Base-by-base conservation (phyloP, 306 rosid genomes). In the Pueraria montana region DNA sequence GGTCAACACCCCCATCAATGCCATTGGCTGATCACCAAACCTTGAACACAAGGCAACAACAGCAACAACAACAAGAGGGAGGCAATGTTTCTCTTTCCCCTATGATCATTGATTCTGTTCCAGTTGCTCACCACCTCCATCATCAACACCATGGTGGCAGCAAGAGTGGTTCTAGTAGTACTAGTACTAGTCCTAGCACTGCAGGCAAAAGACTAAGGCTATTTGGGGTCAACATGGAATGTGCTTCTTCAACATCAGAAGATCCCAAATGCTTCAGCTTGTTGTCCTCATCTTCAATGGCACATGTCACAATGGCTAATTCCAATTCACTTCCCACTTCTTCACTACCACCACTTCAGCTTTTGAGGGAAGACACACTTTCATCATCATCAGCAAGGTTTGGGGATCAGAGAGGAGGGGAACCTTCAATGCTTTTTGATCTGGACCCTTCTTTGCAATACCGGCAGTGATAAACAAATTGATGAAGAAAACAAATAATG, bases 201-300 rank as follows among this genome's bases (percentile, higher is more conserved):
- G 78, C 84, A 58, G 80, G 74, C 0, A 92, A 89, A 68, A 69
- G 87, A 43, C 87, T 93, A 12, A 89, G 97, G 83, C 91, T 93
- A 27, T 93, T 93, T 78, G 97, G 97, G 53, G 97, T 93, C 70
- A 91, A 93, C 90, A 93, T 93, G 96, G 96, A 93, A 78, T 93
- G 87, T 83, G 86, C 65, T 64, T 86, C 93, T 79, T 82, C 88
- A 23, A n/a, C 63, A 11, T 26, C 74, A 11, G 90, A 89, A 73
- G 90, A 86, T 10, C 69, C 87, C 34, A 88, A 76, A 24, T 71
- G 62, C 38, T 80, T 52, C 82, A 75, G 70, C 76, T 76, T 83
- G 46, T 66, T 83, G 63, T 84, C 88, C 26, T 26, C 84, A 21
- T 38, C 77, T 26, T 77, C 81, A 4, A 55, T 76, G 49, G 40